Evolutionary conservation across 495 filamentous ascomycete genomes (phyloP), one percentile per base, ranked within the genome.

Genomic region (Evernia prunastri): DNA sequence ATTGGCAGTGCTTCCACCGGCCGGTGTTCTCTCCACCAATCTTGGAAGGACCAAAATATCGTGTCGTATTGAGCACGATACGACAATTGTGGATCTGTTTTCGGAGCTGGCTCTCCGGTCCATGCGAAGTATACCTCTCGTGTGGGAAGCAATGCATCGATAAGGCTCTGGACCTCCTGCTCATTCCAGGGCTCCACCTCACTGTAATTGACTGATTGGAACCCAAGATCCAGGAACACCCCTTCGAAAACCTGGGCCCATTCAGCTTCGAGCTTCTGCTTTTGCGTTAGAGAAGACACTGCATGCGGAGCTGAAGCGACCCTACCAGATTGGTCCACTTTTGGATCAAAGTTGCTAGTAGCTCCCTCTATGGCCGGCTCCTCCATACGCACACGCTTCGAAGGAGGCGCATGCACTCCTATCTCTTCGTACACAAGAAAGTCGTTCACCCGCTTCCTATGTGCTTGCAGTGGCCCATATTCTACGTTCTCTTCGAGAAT

Each of bases 81-180:
- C 39, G 17, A 42, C 12, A 15, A 18, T 36, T 35, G 18, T 2
- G 33, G 56, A 58, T 58, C 56, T 4, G 31, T 58, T 39, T 31
- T 36, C 8, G 56, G 56, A 6, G 56, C 36, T 27, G 36, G 36
- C 33, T 37, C 11, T n/a, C 56, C 56, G 20, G 36, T 36, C 56
- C 56, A 58, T 39, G 31, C 56, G 56, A 35, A 58, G 31, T 58
- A 58, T 23, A 39, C 17, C 20, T 39, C 36, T 39, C 36, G 31
- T 15, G 56, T 58, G 20, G 36, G 56, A n/a, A 39, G 20, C 15
- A 58, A 37, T 4, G 56, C 56, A 18, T 58, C 56, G 23, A 33
- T 23, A n/a, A 58, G 31, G 17, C 56, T 58, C 17, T 58, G 56
- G n/a, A n/a, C 18, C 33, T 58, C 56, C n/a, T 35, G 31, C 4